Conservation (phyloP, 345 rosid genomes). For the thale cress (Arabidopsis thaliana) region TAIR10.1 NC_003076.8:23318001-23318500, state of each 20-base stretch:
- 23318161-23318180: slow-evolving; percentile 23
- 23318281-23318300: slow-evolving; percentile 26
- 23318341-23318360: not conserved
- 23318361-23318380: not conserved
- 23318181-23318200: not conserved
- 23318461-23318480: not conserved
- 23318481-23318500: not conserved
- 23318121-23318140: slow-evolving; percentile 33
- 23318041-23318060: slow-evolving; percentile 19
- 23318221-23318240: slow-evolving; percentile 2
- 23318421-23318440: slow-evolving; percentile 3
- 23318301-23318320: not conserved
- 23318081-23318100: slow-evolving; percentile 11
- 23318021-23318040: slow-evolving; percentile 4
- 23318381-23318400: not conserved
- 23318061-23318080: slow-evolving; percentile 15
- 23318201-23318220: slow-evolving; percentile 29
- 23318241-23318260: not conserved
- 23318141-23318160: not conserved
- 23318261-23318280: not conserved
- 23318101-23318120: slow-evolving; percentile 46
- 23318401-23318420: not conserved
- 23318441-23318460: slow-evolving; percentile 11
- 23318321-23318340: slow-evolving; percentile 6
- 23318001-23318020: slow-evolving; percentile 20